Conservation (phyloP, 2,329 filamentous ascomycete species). For the Fusarium virguliforme region DNA sequence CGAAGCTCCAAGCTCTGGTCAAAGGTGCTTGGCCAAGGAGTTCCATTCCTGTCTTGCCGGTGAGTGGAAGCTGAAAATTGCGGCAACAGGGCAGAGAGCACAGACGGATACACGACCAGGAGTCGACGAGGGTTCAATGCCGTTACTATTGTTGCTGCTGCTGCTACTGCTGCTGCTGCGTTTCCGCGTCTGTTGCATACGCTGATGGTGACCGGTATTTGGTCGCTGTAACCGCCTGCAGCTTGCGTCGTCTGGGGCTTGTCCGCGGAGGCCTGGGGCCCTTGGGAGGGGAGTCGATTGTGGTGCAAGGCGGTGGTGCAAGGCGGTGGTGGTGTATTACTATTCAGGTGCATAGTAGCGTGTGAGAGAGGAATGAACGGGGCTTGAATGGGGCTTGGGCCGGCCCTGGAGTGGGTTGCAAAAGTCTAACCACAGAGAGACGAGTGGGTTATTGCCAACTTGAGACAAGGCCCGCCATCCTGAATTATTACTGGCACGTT, state of each 20-base stretch:
- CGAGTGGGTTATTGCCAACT: constrained; percentile 48
- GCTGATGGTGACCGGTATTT: constrained; percentile 9
- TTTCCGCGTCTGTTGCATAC: constrained; percentile 5
- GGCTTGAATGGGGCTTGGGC: constrained; percentile 36
- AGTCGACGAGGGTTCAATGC: neutral
- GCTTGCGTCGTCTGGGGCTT: constrained; percentile 10
- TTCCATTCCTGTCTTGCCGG: constrained; percentile 28
- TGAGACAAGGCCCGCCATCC: constrained; percentile 50
- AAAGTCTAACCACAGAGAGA: constrained; percentile 45
- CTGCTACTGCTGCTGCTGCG: constrained; percentile 13
- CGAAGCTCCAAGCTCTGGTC: constrained; percentile 19
- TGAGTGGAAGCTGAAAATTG: constrained; percentile 28
- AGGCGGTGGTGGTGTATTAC: constrained; percentile 7
- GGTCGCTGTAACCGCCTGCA: constrained; percentile 16
- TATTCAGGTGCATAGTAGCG: constrained; percentile 15
- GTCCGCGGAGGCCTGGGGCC: constrained; percentile 7
- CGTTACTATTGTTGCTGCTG: neutral
- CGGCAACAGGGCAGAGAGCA: constrained; percentile 5
- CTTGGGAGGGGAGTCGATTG: constrained; percentile 11
- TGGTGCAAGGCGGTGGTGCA: constrained; percentile 20
- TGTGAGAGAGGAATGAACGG: constrained; percentile 35
- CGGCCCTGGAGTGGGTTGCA: constrained; percentile 33
- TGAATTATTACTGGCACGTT: constrained; percentile 46
- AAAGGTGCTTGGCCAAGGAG: constrained; percentile 26
- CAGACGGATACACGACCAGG: constrained; percentile 14